Conservation (phyloP, 306 rosid species). For the Vigna reflexopilosa region DNA sequence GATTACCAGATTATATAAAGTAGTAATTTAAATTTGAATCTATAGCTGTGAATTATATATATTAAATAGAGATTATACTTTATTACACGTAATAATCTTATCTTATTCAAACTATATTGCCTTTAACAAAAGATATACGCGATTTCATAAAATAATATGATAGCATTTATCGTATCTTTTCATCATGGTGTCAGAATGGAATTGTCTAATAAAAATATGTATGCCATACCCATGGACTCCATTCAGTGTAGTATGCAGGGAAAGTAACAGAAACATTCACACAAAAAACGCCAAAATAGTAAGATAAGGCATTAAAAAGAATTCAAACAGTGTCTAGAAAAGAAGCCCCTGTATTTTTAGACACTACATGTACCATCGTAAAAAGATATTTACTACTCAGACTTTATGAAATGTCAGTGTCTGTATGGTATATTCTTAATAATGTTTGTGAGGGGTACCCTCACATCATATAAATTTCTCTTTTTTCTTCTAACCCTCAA, state of each 20-base stretch:
- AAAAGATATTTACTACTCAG: neutral
- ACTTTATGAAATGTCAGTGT: neutral
- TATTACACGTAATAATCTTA: neutral
- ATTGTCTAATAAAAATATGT: neutral
- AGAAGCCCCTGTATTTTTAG: neutral
- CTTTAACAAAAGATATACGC: neutral
- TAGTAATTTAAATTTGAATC: neutral
- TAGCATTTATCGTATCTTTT: neutral
- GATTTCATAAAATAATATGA: neutral
- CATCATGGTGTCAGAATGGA: neutral
- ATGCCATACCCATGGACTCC: neutral
- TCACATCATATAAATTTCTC: neutral
- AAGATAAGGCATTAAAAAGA: neutral
- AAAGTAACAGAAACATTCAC: neutral
- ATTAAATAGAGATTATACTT: neutral
- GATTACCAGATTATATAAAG: neutral
- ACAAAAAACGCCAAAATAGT: neutral
- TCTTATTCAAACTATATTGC: neutral
- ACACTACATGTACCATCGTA: neutral
- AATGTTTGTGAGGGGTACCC: neutral
- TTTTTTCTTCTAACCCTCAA: constrained; percentile 6
- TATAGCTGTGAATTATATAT: neutral
- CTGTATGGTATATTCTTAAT: neutral
- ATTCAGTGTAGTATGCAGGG: neutral
- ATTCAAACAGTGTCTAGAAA: neutral